Base-by-base conservation (phyloP, 2,329 filamentous ascomycete species). In the Cladosporium halotolerans region DNA sequence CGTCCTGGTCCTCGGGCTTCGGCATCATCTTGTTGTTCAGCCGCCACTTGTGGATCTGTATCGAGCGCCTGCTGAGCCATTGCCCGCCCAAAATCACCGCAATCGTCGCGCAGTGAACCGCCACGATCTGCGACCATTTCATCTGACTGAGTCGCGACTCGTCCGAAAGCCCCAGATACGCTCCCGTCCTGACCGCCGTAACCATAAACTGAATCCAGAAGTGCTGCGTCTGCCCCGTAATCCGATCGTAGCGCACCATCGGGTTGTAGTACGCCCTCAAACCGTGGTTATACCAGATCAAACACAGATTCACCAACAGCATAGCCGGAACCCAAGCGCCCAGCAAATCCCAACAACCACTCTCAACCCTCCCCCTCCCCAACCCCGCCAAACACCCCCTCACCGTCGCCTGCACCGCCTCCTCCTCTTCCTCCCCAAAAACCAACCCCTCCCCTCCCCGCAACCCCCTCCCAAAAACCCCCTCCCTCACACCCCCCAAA, bases 31-130 rank as follows among this genome's bases (percentile, higher is more conserved):
- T 66, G 54, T 62, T 59, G 38, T 60, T 61, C 33, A 66, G 53
- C 14, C 56, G 63, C 64, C 66, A 68, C 28, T 56, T 57, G 16
- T 62, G 54, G 14, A 62, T 52, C 50, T 63, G 52, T 38, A 66
- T 61, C 11, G 55, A 53, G 36, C 57, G 51, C 14, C 63, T 55
- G 52, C 62, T 60, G 4, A 64, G 34, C 33, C 54, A 55, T 9
- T 62, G 58, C 11, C 58, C 57, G 38, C 82, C 68, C 18, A 75
- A 49, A 60, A 80, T 78, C 45, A 84, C 72, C 3, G 73, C 59
- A 0, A 79, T 72, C 60, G 82, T 78, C 44, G 79, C 73, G 6
- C 74, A 58, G 62, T 90, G 85, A 1, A 77, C 77, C 68, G 65
- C 68, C 16, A 65, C 63, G 46, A 81, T 78, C 13, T 62, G 56